phyloP scores from a whole-genome alignment of 768 basidiomycete species.

The Gloeopeniophorella convolvens region DNA sequence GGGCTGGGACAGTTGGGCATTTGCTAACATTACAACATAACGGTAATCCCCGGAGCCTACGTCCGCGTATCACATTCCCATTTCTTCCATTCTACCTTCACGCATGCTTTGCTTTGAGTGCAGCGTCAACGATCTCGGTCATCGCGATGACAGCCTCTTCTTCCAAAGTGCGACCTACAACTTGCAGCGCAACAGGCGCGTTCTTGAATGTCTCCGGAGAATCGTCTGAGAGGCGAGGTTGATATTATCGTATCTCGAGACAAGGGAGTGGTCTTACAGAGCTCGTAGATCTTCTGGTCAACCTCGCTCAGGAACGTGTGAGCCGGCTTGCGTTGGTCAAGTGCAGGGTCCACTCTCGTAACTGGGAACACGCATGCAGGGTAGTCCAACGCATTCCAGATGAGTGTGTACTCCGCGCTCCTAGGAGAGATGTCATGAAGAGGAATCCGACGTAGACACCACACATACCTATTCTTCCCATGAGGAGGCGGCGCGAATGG shows the following conservation, averaged over 20 bases:
- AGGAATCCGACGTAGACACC: background rate
- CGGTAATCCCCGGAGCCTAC: too few relatives aligned
- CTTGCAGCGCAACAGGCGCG: conserved; percentile 43
- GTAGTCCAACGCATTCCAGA: conserved; percentile 45
- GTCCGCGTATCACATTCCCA: too few relatives aligned
- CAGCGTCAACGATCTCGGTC: conserved; percentile 38
- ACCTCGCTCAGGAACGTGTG: conserved; percentile 37
- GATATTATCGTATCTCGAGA: background rate
- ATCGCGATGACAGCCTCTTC: conserved; percentile 48
- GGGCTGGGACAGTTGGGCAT: too few relatives aligned
- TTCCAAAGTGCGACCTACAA: conserved; percentile 41
- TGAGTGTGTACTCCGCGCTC: conserved; percentile 38
- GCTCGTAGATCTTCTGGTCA: conserved; percentile 39
- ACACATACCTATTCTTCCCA: conserved; percentile 35
- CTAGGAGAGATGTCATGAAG: conserved; percentile 21
- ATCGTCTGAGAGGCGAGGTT: conserved; percentile 4
- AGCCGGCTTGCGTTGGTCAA: conserved; percentile 32
- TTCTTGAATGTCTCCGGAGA: conserved; percentile 33
- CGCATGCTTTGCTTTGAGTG: conserved; percentile 28
- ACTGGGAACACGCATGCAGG: conserved; percentile 41
- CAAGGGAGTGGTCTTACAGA: conserved; percentile 34
- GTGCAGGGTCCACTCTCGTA: conserved; percentile 36
- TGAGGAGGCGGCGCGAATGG: conserved; percentile 41
- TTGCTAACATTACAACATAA: too few relatives aligned
- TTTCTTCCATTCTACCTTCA: too few relatives aligned